Percentiles rank a stretch among this genome's conserved stretches.
Evolutionary conservation across 2,329 filamentous ascomycete genomes (phyloP).

Genomic region (Phaeophleospora eucalypticola): DNA sequence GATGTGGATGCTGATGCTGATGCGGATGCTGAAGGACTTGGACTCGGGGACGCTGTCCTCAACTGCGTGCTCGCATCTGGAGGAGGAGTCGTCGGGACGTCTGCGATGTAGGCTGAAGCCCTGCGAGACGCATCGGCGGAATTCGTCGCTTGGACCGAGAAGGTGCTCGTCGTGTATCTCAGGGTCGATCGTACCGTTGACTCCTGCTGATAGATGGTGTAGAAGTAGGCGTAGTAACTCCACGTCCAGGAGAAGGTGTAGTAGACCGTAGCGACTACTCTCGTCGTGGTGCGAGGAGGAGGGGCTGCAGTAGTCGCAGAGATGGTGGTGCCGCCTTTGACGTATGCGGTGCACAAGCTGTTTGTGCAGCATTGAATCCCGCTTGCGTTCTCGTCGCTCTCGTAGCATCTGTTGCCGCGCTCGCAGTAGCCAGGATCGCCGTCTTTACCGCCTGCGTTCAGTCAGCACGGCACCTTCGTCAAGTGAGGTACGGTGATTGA

Average conservation of each 20-base stretch:
- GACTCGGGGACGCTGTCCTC: no score
- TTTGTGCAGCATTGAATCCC: no score
- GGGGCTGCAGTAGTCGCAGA: background rate
- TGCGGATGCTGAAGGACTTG: no score
- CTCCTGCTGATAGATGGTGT: background rate
- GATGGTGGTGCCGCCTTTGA: background rate
- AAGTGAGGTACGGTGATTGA: no score
- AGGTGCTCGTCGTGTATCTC: constrained; percentile 1
- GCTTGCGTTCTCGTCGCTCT: no score
- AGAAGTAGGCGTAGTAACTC: constrained; percentile 5
- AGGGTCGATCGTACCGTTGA: constrained; percentile 1
- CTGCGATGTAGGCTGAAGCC: background rate
- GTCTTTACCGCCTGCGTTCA: background rate
- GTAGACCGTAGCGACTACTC: background rate
- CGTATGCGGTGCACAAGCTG: constrained; percentile 1
- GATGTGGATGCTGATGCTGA: no score
- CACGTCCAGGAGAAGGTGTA: constrained; percentile 2
- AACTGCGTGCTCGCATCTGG: no score
- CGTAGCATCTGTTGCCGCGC: no score
- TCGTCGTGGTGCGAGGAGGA: background rate
- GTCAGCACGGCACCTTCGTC: no score
- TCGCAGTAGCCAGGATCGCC: background rate
- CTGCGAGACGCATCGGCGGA: background rate
- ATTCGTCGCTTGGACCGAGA: constrained; percentile 2
- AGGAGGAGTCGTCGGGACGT: no score